phyloP scores from a whole-genome alignment of 805 yeast genomes.

The Yarrowia sp. region DNA sequence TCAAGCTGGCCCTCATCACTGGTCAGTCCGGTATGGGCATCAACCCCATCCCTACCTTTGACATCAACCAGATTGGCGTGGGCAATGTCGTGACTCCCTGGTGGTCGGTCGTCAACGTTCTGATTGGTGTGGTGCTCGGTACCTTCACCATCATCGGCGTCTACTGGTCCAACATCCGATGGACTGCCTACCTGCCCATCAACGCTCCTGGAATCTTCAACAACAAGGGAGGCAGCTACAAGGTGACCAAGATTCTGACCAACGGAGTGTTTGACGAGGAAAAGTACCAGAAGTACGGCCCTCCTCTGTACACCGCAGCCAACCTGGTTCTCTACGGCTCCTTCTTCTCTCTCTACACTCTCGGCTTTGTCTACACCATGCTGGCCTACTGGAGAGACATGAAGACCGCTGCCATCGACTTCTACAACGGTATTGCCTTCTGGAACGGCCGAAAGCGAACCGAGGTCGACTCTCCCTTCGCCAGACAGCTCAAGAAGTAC shows the following conservation, averaged over 20 bases:
- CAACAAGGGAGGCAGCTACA: constrained; percentile 56
- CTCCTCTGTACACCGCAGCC: constrained; percentile 65
- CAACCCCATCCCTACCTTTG: constrained; percentile 56
- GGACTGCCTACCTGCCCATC: constrained; percentile 61
- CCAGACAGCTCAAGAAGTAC: constrained; percentile 57
- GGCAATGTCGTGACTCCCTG: constrained; percentile 41
- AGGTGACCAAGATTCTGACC: constrained; percentile 55
- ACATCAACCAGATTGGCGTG: constrained; percentile 50
- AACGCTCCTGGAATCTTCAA: constrained; percentile 54
- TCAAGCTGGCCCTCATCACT: constrained; percentile 58
- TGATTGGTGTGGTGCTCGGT: constrained; percentile 36
- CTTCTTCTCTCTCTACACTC: constrained; percentile 59
- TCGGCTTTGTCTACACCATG: constrained; percentile 57
- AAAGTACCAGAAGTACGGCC: constrained; percentile 59
- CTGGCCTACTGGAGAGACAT: constrained; percentile 48
- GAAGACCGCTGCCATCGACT: neutral
- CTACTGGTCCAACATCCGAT: constrained; percentile 57
- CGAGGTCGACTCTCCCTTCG: constrained; percentile 56
- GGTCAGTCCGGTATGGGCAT: constrained; percentile 55
- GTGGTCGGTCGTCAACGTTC: constrained; percentile 37
- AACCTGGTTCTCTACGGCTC: constrained; percentile 61
- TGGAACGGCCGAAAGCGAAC: constrained; percentile 49
- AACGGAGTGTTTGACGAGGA: constrained; percentile 53
- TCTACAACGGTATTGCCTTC: constrained; percentile 5
- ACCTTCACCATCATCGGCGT: constrained; percentile 43